A percentile compares a stretch with the other conserved stretches of the same genome.
phyloP scores from a whole-genome alignment of 257 asterid genomes.

The Petrea volubilis region DNA sequence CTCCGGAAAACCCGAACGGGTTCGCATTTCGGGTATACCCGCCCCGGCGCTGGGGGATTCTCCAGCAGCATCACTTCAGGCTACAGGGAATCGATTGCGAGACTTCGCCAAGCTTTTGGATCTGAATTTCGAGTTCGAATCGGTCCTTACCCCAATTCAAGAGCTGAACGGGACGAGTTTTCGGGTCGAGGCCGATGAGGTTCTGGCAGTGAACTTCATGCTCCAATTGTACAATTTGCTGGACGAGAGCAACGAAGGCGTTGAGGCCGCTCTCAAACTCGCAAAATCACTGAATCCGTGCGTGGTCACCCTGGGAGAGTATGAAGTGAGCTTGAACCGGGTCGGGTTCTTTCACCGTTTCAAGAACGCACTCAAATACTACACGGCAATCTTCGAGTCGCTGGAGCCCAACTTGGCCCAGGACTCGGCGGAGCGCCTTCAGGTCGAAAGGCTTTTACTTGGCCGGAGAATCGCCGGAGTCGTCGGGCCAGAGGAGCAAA shows the following conservation, averaged over 20 bases:
- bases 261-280: constrained; percentile 58
- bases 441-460: constrained; percentile 59
- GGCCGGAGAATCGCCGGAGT: constrained; percentile 72
- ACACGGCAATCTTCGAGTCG: constrained; percentile 80
- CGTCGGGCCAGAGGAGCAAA: constrained; percentile 55
- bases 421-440: constrained; percentile 71
- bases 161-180: constrained; percentile 55
- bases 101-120: constrained; percentile 79
- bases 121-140: constrained; percentile 82
- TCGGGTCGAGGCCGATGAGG: constrained; percentile 70
- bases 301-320: constrained; percentile 85
- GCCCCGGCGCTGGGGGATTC: constrained; percentile 67
- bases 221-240: constrained; percentile 76
- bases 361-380: constrained; percentile 70
- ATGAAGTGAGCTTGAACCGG: constrained; percentile 68
- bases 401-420: constrained; percentile 67
- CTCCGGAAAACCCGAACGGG: constrained; percentile 68
- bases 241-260: constrained; percentile 56
- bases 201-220: constrained; percentile 79
- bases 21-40: constrained; percentile 90
- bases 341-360: constrained; percentile 67
- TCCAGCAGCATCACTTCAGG: constrained; percentile 61
- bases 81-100: constrained; percentile 85
- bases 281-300: constrained; percentile 76
- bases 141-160: constrained; percentile 63